Evolutionary conservation across 225 moss, liverwort and hornwort species (phyloP).

Genomic region (Sphagnum contortum): DNA sequence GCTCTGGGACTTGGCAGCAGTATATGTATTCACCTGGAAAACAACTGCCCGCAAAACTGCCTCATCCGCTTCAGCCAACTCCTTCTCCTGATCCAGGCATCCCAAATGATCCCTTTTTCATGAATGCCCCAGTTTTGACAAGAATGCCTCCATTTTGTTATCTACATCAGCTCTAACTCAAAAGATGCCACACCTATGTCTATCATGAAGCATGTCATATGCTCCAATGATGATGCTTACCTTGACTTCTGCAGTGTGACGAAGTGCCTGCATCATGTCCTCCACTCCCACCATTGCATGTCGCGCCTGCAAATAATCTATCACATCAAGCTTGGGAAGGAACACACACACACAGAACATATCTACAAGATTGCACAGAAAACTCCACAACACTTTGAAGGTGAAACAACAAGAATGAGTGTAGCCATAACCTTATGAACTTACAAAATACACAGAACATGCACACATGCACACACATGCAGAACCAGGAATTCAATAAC

Average conservation of each 20-base stretch:
- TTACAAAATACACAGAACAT: too few relatives aligned
- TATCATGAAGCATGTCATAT: too few relatives aligned
- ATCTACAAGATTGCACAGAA: not conserved
- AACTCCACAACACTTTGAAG: not conserved
- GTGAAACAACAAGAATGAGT: too few relatives aligned
- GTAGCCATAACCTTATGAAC: too few relatives aligned
- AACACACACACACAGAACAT: too few relatives aligned
- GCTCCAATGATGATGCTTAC: constrained; percentile 8
- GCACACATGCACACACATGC: too few relatives aligned
- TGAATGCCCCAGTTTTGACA: not conserved
- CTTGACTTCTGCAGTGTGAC: constrained; percentile 53
- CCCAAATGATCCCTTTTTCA: not conserved
- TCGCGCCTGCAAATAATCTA: constrained; percentile 50
- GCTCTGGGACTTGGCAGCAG: too few relatives aligned
- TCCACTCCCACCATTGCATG: constrained; percentile 71
- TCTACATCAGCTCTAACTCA: too few relatives aligned
- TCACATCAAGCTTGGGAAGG: constrained; percentile 1
- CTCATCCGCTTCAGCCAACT: constrained; percentile 72
- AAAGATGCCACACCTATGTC: too few relatives aligned
- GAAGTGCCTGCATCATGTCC: constrained; percentile 81
- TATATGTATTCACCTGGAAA: constrained; percentile 53
- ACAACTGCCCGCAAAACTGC: constrained; percentile 62
- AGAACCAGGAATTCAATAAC: too few relatives aligned
- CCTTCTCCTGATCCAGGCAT: constrained; percentile 43
- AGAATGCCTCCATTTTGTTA: too few relatives aligned